Base-by-base conservation (phyloP, 441 rosid species). In the Isatis lusitanica region DNA sequence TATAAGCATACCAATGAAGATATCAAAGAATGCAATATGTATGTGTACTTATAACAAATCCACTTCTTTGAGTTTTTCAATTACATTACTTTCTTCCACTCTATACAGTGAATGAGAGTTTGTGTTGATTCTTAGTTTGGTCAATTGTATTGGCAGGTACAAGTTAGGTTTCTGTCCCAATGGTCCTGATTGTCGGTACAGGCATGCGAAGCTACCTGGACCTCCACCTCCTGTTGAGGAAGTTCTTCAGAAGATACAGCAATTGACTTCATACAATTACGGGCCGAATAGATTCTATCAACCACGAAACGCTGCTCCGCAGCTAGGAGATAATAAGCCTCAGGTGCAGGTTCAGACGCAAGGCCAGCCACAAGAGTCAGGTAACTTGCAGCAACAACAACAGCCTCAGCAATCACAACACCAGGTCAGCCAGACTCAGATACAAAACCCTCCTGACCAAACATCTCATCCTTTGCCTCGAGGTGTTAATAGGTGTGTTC, bases 401-500 rank as follows among this genome's bases (percentile, higher is more conserved):
- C 79, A 63, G 16, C 79, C 75, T 47, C 83, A 79, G 72, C 79
- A 80, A 63, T 77, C 86, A 43, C 95, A 83, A 57, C 94, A 82
- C 48, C 92, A 83, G 83, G 80, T 77, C 71, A 67, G 81, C 83
- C 94, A 81, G 86, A 81, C 69, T 64, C 97, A 82, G 82, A 74
- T 83, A 62, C 93, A 83, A 78, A 90, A 74, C 82, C 74, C 88
- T 78, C 79, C 90, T 61, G 85, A 82, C 73, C 96, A 83, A 82
- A 75, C 79, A 56, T 78, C 84, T 66, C 82, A 74, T 74, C 88
- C 92, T 76, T 89, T 96, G 91, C 97, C 99, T 80, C 99, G 78
- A 80, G 98, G 99, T 85, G 84, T 88, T 79, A 87, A 96, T 92
- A 96, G 99, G 99, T 96, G 86, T 87, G 97, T 93, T 88, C 89